Evolutionary conservation across 768 basidiomycete species (phyloP).

Genomic region (Pholiota molesta): DNA sequence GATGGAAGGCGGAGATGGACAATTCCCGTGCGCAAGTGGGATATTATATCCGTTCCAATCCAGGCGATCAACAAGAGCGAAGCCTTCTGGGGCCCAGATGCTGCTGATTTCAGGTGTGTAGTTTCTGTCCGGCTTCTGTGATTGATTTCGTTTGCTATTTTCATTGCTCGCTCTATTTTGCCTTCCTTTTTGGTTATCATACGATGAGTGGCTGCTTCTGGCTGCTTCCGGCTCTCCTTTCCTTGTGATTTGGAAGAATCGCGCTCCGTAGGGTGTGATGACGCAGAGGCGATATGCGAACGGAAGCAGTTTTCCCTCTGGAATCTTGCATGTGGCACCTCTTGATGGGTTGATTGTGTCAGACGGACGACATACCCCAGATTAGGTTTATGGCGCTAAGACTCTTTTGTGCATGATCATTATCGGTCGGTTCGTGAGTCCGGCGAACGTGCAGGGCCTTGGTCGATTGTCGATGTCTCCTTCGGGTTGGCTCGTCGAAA

Average conservation of each 20-base stretch:
- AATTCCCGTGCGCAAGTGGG: slow-evolving; percentile 40
- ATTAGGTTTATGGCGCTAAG: slow-evolving; percentile 2
- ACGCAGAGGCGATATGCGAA: slow-evolving; percentile 2
- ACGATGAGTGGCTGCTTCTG: not conserved
- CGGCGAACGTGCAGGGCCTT: not conserved
- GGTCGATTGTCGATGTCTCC: not conserved
- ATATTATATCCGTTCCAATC: slow-evolving; percentile 51
- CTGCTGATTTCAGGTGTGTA: slow-evolving; percentile 55
- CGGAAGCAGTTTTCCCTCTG: not conserved
- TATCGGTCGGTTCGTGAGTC: not conserved
- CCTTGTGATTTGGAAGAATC: not conserved
- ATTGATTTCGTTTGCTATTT: slow-evolving; percentile 6
- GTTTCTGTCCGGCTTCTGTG: not conserved
- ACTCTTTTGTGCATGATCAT: not conserved
- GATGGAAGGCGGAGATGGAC: slow-evolving; percentile 28
- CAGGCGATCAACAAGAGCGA: slow-evolving; percentile 52
- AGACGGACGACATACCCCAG: slow-evolving; percentile 4
- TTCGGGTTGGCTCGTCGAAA: not conserved
- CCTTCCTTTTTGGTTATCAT: slow-evolving; percentile 5
- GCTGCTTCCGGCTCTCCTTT: not conserved
- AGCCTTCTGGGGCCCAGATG: slow-evolving; percentile 65
- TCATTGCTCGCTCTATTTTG: slow-evolving; percentile 1
- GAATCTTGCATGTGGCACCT: slow-evolving; percentile 7
- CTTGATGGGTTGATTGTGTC: slow-evolving; percentile 18
- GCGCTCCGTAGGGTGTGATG: not conserved